A percentile compares a stretch with the other conserved stretches of the same genome.
Conservation (phyloP, 2,329 filamentous ascomycete species). For the Ceratocystiopsis sp. region DNA sequence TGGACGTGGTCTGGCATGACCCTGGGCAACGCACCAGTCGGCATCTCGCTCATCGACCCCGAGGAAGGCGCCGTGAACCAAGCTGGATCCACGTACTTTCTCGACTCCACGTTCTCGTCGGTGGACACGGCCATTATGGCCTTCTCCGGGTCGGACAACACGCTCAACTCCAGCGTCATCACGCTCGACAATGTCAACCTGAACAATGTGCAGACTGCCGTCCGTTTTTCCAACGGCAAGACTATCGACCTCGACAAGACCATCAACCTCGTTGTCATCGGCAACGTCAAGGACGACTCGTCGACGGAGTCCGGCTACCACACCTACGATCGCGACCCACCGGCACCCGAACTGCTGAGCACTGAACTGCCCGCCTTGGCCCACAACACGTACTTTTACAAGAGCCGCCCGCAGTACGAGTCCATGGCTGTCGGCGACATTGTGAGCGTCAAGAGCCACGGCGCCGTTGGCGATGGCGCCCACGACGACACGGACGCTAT, state of each 20-base stretch:
- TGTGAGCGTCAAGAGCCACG: too few relatives aligned
- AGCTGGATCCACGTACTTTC: not conserved
- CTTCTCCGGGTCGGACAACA: not conserved
- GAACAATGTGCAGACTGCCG: not conserved
- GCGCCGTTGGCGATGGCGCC: too few relatives aligned
- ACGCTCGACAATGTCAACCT: not conserved
- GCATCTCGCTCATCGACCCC: not conserved
- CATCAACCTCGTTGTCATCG: too few relatives aligned
- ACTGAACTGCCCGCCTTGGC: too few relatives aligned
- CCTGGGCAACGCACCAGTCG: not conserved
- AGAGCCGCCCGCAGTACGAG: too few relatives aligned
- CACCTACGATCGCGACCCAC: too few relatives aligned
- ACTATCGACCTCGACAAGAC: not conserved
- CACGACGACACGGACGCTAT: too few relatives aligned
- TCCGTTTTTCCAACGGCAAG: not conserved
- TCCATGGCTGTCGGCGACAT: too few relatives aligned
- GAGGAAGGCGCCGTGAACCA: not conserved
- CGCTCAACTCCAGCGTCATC: not conserved
- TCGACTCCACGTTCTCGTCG: not conserved
- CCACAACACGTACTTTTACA: too few relatives aligned
- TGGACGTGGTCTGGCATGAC: constrained; percentile 23
- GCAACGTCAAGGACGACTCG: too few relatives aligned
- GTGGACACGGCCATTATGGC: not conserved
- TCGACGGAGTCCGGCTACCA: too few relatives aligned
- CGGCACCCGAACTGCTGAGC: too few relatives aligned